A percentile compares a stretch with the other conserved stretches of the same genome.
Evolutionary conservation across 2,329 filamentous ascomycete species (phyloP).

Genomic region (Aspergillus costaricaensis): DNA sequence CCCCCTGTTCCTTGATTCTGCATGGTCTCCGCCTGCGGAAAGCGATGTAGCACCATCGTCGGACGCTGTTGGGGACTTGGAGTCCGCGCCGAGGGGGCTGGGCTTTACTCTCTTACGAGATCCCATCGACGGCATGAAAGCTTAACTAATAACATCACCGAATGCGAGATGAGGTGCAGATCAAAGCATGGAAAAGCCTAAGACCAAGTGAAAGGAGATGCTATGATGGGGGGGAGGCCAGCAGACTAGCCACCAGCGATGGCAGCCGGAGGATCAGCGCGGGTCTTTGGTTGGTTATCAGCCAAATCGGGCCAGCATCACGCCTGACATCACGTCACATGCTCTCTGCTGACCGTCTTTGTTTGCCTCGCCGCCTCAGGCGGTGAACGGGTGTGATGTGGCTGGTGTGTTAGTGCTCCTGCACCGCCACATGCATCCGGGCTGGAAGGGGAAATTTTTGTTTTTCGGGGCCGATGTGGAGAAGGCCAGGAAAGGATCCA

Average conservation of each 20-base stretch:
- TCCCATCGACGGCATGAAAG: constrained; percentile 43
- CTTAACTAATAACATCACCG: constrained; percentile 38
- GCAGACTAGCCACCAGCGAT: constrained; percentile 1
- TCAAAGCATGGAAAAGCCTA: neutral
- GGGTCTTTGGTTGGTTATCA: constrained; percentile 12
- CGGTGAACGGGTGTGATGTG: neutral
- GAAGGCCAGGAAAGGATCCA: constrained; percentile 7
- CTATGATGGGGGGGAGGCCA: neutral
- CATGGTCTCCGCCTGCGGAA: constrained; percentile 24
- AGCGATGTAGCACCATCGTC: constrained; percentile 23
- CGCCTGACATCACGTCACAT: constrained; percentile 39
- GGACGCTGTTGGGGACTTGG: constrained; percentile 22
- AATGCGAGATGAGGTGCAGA: neutral
- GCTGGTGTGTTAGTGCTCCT: neutral
- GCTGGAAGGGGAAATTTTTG: constrained; percentile 18
- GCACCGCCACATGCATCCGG: constrained; percentile 15
- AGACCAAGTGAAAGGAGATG: neutral
- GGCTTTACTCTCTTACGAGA: constrained; percentile 48
- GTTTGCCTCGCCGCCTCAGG: constrained; percentile 24
- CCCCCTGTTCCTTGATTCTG: constrained; percentile 29
- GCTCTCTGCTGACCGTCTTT: constrained; percentile 25
- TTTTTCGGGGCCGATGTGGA: constrained; percentile 16
- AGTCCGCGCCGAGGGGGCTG: constrained; percentile 37
- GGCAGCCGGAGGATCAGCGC: neutral
- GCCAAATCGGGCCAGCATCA: neutral